These are phyloP conservation scores for Corylus heterophylla DNA, from an alignment of 306 rosid species.

Conservation along the genomic window DNA sequence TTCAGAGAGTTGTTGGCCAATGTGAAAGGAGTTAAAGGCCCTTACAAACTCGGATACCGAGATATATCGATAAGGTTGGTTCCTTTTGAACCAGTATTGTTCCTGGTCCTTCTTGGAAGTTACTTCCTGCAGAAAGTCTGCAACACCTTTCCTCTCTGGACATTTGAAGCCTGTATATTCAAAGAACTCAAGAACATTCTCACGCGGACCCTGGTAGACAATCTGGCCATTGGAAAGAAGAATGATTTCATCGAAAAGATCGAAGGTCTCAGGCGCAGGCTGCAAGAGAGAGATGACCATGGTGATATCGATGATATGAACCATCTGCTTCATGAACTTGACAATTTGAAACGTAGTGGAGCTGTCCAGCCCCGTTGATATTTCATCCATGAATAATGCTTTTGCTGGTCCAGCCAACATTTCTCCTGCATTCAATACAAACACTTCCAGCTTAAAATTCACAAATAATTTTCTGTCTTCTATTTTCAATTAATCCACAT, in stretches of 20 bases:
- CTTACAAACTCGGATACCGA: conserved; percentile 55
- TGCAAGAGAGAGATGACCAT: conserved; percentile 67
- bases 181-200: conserved; percentile 61
- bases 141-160: conserved; percentile 81
- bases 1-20: conserved; percentile 50
- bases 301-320: conserved; percentile 77
- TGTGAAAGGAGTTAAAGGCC: conserved; percentile 41
- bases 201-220: conserved; percentile 76
- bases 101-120: conserved; percentile 83
- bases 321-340: conserved; percentile 83
- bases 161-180: conserved; percentile 57
- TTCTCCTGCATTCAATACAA: conserved; percentile 57
- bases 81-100: conserved; percentile 65
- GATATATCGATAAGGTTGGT: conserved; percentile 53
- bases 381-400: conserved; percentile 83
- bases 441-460: not conserved
- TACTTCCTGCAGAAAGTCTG: conserved; percentile 86
- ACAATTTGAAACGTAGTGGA: conserved; percentile 84
- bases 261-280: conserved; percentile 45
- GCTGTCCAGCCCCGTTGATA: conserved; percentile 91
- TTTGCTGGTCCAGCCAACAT: conserved; percentile 91
- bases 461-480: not conserved
- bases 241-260: conserved; percentile 46
- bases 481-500: not conserved
- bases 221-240: conserved; percentile 76